A percentile compares a stretch with the other conserved stretches of the same genome.
These are phyloP conservation scores for Quillaja saponaria DNA, from an alignment of 306 rosid genomes.

Conservation along the genomic window DNA sequence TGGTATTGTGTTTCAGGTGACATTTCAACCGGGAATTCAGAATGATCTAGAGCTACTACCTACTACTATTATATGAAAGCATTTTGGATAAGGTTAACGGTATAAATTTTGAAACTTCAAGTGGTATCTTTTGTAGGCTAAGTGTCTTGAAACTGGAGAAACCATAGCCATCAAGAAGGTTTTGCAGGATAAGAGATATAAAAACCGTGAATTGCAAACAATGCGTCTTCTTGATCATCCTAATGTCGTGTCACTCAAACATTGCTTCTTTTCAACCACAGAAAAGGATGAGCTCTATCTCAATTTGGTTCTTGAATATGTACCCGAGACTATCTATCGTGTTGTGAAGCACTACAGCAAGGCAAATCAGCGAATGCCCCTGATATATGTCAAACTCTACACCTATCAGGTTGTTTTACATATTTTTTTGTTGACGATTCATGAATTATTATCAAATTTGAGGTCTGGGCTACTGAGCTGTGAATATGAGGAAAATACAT, in stretches of 20 bases:
- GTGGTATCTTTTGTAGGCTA: slow-evolving; percentile 54
- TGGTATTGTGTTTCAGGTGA: slow-evolving; percentile 74
- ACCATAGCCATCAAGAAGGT: slow-evolving; percentile 70
- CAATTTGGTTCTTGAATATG: slow-evolving; percentile 69
- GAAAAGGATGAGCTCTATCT: slow-evolving; percentile 75
- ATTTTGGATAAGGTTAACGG: too few species aligned
- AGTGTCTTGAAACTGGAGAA: slow-evolving; percentile 69
- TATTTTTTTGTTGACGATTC: neutral
- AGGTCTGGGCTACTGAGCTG: neutral
- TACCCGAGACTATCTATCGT: slow-evolving; percentile 69
- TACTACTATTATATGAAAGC: too few species aligned
- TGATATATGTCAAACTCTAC: slow-evolving; percentile 68
- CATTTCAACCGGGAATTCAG: slow-evolving; percentile 14
- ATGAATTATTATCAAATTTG: neutral
- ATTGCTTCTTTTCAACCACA: slow-evolving; percentile 69
- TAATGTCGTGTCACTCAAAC: slow-evolving; percentile 68
- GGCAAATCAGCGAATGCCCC: slow-evolving; percentile 72
- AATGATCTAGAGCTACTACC: neutral
- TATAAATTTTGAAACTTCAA: neutral
- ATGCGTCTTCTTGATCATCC: slow-evolving; percentile 83
- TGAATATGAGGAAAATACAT: neutral
- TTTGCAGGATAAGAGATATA: slow-evolving; percentile 67
- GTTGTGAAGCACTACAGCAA: slow-evolving; percentile 68
- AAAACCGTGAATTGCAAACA: slow-evolving; percentile 74
- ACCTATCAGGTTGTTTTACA: slow-evolving; percentile 54